Evolutionary conservation across 331 rosid species (phyloP), one percentile per base, ranked within the genome.

Genomic region (Cydonia oblonga): DNA sequence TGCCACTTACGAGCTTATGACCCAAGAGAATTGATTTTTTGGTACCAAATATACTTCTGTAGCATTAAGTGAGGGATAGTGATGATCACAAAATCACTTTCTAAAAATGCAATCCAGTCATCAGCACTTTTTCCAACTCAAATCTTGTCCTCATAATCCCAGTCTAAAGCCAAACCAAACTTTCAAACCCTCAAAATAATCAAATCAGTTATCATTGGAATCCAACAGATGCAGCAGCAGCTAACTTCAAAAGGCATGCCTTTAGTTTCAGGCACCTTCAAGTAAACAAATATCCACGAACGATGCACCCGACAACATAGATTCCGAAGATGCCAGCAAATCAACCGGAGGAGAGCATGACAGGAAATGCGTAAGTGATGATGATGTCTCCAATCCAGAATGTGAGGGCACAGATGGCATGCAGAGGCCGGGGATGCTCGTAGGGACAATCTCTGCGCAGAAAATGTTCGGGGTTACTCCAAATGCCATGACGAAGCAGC

Each of bases 231-330:
- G 8, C 11, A 28, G 29, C 29, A 28, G 29, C 29, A 28, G 29
- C 29, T 86, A 69, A 90, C 91, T 84, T 90, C 96, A 3, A 86
- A 72, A 69, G 96, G 93, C 93, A 90, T 87, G 66, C 93, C 96
- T 62, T 86, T 87, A 1, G 96, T 87, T 73, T 90, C 93, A 19
- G 96, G 91, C 49, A 86, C 90, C 72, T 87, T 90, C 54, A 81
- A 64, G 87, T 64, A 87, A 9, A 90, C 87, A 74, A 90, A 90
- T 25, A 86, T 26, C 86, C 84, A 90, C 5, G 96, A 66, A 72
- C 1, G 57, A 83, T 51, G 84, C 91, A 83, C 0, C 88, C 91
- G 64, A 58, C 28, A 23, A 80, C 86, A 20, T 77, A 90, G 58
- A 87, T 62, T 40, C 75, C 75, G 64, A 90, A 79, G 11, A 90